phyloP scores from a whole-genome alignment of 2,329 filamentous ascomycete species.

The Nakataea oryzae region DNA sequence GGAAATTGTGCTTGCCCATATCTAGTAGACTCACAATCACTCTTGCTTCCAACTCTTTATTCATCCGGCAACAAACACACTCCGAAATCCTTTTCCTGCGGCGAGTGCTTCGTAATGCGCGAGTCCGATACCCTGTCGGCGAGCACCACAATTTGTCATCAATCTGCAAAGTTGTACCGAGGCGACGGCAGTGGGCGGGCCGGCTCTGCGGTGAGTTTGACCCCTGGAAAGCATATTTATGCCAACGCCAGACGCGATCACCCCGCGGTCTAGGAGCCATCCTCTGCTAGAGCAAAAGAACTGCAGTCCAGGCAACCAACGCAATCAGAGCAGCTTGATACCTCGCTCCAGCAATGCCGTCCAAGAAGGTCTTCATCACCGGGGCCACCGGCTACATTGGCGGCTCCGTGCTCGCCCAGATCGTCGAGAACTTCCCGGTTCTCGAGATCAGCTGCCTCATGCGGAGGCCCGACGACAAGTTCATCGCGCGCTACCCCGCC shows the following conservation, averaged over 20 bases:
- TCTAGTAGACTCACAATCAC: too few relatives aligned
- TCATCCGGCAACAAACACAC: too few relatives aligned
- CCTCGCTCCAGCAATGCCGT: background rate
- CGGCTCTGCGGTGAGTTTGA: background rate
- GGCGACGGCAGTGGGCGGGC: too few relatives aligned
- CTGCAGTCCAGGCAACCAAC: background rate
- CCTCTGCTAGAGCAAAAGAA: background rate
- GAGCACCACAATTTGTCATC: too few relatives aligned
- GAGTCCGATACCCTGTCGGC: too few relatives aligned
- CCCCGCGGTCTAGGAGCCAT: too few relatives aligned
- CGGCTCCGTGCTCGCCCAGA: constrained; percentile 7
- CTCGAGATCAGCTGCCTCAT: background rate
- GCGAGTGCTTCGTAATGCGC: too few relatives aligned
- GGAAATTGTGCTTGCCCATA: too few relatives aligned
- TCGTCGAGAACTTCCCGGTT: constrained; percentile 14
- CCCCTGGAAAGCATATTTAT: background rate
- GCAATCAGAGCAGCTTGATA: too few relatives aligned
- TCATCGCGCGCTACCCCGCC: background rate
- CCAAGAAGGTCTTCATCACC: constrained; percentile 7
- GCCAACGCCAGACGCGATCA: background rate
- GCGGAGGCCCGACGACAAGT: background rate
- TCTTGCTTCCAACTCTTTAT: too few relatives aligned
- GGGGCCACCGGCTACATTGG: constrained; percentile 7
- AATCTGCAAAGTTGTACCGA: too few relatives aligned
- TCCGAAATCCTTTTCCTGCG: too few relatives aligned